Percentiles rank a stretch among this genome's conserved stretches.
Conservation (phyloP, 2,329 filamentous ascomycete genomes). For the Aureobasidium sp. region DNA sequence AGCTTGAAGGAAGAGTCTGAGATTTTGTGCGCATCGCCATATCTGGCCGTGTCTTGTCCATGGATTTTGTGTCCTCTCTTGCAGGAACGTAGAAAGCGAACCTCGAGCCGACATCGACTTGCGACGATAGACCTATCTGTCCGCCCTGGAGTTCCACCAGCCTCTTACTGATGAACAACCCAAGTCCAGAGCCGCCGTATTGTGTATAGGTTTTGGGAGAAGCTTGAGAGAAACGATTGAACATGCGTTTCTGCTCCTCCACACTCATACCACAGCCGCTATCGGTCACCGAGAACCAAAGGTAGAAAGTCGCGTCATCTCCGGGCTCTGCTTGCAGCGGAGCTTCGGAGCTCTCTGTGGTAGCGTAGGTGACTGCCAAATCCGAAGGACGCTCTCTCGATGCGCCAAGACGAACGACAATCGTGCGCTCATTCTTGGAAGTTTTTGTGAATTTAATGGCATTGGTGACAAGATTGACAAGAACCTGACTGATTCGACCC, state of each 20-base stretch:
- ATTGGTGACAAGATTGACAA: slow-evolving; percentile 28
- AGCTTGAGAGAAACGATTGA: slow-evolving; percentile 62
- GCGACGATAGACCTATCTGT: slow-evolving; percentile 57
- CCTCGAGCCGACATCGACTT: slow-evolving; percentile 52
- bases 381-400: neutral
- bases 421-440: neutral
- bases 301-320: slow-evolving; percentile 22
- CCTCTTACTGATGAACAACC: slow-evolving; percentile 61
- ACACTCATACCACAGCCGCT: slow-evolving; percentile 31
- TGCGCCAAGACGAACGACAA: slow-evolving; percentile 35
- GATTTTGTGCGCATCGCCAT: neutral
- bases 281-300: slow-evolving; percentile 30
- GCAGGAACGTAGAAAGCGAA: slow-evolving; percentile 51
- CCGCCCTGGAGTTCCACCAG: slow-evolving; percentile 65
- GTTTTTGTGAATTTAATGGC: slow-evolving; percentile 24
- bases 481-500: slow-evolving; percentile 31
- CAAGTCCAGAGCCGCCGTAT: slow-evolving; percentile 48
- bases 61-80: neutral
- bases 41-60: neutral
- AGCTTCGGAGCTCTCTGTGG: neutral
- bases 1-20: neutral
- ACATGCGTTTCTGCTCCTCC: slow-evolving; percentile 39
- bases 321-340: neutral
- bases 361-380: neutral
- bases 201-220: slow-evolving; percentile 54